Percentiles rank a stretch among this genome's conserved stretches.
These are phyloP conservation scores for Candida smagusa DNA, from an alignment of 1,139 yeast species.

Conservation along the genomic window DNA sequence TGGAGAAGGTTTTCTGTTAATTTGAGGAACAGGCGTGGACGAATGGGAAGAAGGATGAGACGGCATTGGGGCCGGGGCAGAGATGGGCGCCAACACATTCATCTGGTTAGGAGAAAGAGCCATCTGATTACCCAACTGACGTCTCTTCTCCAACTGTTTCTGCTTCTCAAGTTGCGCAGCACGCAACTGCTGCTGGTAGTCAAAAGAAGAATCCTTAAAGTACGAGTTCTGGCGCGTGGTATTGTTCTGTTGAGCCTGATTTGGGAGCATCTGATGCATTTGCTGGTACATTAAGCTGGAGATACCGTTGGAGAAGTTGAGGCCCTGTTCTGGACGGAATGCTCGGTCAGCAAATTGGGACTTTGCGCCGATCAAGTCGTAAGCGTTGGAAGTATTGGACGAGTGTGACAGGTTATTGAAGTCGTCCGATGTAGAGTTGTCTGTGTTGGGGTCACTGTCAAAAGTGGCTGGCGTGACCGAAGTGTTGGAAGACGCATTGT, in stretches of 20 bases:
- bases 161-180: slow-evolving; percentile 25
- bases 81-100: slow-evolving; percentile 6
- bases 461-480: slow-evolving; percentile 2
- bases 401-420: slow-evolving; percentile 13
- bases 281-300: slow-evolving; percentile 11
- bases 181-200: slow-evolving; percentile 27
- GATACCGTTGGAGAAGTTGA: slow-evolving; percentile 21
- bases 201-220: slow-evolving; percentile 13
- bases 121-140: slow-evolving; percentile 7
- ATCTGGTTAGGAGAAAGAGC: slow-evolving; percentile 7
- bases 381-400: slow-evolving; percentile 12
- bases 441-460: slow-evolving; percentile 10
- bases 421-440: slow-evolving; percentile 11
- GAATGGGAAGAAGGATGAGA: slow-evolving; percentile 2
- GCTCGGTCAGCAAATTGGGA: slow-evolving; percentile 7
- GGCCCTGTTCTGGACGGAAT: slow-evolving; percentile 30
- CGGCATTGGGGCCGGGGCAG: slow-evolving; percentile 1
- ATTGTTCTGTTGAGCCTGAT: slow-evolving; percentile 11
- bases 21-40: slow-evolving; percentile 3
- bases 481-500: background rate
- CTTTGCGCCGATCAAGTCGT: slow-evolving; percentile 22
- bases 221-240: slow-evolving; percentile 5
- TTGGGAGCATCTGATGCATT: slow-evolving; percentile 9
- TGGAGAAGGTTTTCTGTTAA: slow-evolving; percentile 4
- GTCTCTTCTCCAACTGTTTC: slow-evolving; percentile 14